phyloP scores from a whole-genome alignment of 1,139 yeast genomes.

The Nadsonia commutata region DNA sequence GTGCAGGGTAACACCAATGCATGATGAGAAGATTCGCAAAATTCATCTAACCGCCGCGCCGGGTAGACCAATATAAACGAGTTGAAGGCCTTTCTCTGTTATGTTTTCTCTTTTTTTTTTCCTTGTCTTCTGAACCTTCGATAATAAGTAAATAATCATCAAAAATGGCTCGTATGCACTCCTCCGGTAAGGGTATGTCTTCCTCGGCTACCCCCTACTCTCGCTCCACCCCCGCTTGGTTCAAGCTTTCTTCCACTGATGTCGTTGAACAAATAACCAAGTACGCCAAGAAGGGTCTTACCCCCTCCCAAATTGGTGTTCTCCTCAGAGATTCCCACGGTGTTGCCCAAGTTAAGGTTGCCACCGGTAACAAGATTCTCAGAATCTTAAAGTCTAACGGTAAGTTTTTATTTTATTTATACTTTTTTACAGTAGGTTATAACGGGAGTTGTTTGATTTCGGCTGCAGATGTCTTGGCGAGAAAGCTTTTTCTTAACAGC shows the following conservation, averaged over 20 bases:
- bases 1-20: background rate
- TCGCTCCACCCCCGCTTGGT: conserved; percentile 98
- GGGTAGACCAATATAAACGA: no score
- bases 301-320: conserved; percentile 99
- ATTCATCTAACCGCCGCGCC: no score
- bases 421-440: conserved; percentile 1
- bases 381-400: conserved; percentile 99
- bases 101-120: background rate
- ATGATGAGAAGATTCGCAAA: no score
- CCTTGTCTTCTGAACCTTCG: background rate
- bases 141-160: conserved; percentile 8
- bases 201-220: conserved; percentile 99
- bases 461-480: conserved; percentile 2
- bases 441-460: background rate
- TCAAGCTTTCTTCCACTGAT: conserved; percentile 90
- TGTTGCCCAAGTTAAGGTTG: conserved; percentile 93
- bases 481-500: conserved; percentile 4
- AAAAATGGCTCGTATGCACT: conserved; percentile 51
- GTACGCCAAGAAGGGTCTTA: conserved; percentile 99
- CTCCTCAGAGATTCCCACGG: conserved; percentile 99
- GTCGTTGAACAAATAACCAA: conserved; percentile 97
- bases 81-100: no score
- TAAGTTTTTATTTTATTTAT: conserved; percentile 20
- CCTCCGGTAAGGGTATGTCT: conserved; percentile 95
- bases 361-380: conserved; percentile 98